phyloP scores from a whole-genome alignment of 306 rosid species.

The Trifolium fragiferum region DNA sequence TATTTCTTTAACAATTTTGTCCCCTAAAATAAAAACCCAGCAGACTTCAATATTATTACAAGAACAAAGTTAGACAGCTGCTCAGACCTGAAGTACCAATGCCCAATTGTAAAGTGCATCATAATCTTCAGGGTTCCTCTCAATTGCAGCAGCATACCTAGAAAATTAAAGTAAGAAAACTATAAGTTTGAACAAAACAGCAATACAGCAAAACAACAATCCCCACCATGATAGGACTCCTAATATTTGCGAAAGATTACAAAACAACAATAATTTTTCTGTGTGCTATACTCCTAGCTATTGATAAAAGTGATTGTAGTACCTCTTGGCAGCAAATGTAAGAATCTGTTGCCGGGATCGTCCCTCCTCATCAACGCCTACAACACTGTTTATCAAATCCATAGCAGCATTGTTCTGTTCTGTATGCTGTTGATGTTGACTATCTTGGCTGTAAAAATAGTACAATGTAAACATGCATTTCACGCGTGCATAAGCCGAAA shows the following conservation, averaged over 20 bases:
- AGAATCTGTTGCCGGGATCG: conserved; percentile 96
- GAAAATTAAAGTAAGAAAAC: conserved; percentile 40
- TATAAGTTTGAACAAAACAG: conserved; percentile 34
- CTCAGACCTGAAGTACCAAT: conserved; percentile 90
- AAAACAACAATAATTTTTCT: too few species aligned
- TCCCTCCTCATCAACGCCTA: conserved; percentile 92
- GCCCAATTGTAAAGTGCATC: conserved; percentile 99
- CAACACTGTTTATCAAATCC: conserved; percentile 88
- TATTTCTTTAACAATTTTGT: not conserved
- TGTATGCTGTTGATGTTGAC: conserved; percentile 58
- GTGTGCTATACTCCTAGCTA: too few species aligned
- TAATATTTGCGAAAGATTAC: conserved; percentile 14
- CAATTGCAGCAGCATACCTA: conserved; percentile 96
- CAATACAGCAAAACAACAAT: not conserved
- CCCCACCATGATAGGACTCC: conserved; percentile 4
- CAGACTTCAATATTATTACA: conserved; percentile 13
- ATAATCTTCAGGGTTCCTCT: conserved; percentile 91
- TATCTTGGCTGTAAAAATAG: conserved; percentile 61
- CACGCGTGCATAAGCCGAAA: not conserved
- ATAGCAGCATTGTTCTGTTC: conserved; percentile 84
- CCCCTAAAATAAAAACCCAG: conserved; percentile 14
- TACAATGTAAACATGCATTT: conserved; percentile 26
- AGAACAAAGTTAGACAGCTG: conserved; percentile 38
- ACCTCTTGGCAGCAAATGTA: conserved; percentile 98
- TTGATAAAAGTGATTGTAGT: too few species aligned